Evolutionary conservation across 371 early-diverging fungal species (phyloP).

Genomic region (Lichtheimia corymbifera): DNA sequence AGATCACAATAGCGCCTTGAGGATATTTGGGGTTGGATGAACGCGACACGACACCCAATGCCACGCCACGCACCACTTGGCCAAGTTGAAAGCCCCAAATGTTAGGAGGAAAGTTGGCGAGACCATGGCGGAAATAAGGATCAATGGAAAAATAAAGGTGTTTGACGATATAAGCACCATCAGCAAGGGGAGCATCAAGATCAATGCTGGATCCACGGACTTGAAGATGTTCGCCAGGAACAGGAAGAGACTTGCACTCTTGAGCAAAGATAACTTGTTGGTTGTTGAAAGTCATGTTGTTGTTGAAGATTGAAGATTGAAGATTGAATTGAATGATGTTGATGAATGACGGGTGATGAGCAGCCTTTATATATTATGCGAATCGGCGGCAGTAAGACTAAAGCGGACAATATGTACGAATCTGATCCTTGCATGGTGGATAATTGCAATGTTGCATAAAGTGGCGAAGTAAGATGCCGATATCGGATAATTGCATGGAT

Average conservation of each 20-base stretch:
- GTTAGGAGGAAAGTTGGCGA: conserved; percentile 40
- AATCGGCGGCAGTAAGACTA: no score
- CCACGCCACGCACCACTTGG: conserved; percentile 57
- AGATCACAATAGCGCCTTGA: conserved; percentile 61
- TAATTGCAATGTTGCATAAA: no score
- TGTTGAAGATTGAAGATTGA: background rate
- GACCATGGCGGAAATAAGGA: conserved; percentile 59
- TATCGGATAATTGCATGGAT: no score
- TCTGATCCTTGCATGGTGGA: no score
- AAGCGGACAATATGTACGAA: no score
- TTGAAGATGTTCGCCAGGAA: conserved; percentile 47
- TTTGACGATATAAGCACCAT: conserved; percentile 61
- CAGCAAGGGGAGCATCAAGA: conserved; percentile 42
- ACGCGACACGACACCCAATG: conserved; percentile 60
- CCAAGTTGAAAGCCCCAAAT: conserved; percentile 55
- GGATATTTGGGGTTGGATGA: conserved; percentile 54
- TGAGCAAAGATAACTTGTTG: conserved; percentile 34
- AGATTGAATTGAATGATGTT: conserved; percentile 4
- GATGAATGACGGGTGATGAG: no score
- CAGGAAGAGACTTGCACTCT: conserved; percentile 32
- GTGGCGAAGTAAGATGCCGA: no score
- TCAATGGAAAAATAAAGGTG: conserved; percentile 40
- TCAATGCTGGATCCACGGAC: conserved; percentile 41
- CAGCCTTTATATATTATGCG: no score
- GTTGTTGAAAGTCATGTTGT: conserved; percentile 13